Evolutionary conservation across 2,329 filamentous ascomycete genomes (phyloP).

Genomic region (Xylaria multiplex): DNA sequence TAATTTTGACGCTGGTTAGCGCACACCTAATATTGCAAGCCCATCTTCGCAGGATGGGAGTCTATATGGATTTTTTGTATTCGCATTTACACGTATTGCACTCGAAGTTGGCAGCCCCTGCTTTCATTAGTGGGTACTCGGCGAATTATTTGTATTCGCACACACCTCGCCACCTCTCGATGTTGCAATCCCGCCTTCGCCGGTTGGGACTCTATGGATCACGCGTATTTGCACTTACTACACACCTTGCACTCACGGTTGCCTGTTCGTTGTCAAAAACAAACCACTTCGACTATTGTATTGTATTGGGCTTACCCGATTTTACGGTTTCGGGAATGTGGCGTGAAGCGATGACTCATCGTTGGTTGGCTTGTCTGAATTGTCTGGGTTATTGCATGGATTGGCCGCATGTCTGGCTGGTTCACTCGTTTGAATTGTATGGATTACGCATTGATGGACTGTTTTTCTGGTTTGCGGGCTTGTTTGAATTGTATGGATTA

Average conservation of each 20-base stretch:
- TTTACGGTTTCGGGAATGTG: not conserved
- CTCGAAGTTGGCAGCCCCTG: constrained; percentile 19
- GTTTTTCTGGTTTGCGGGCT: too few species aligned
- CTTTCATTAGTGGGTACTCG: constrained; percentile 21
- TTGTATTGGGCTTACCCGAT: constrained; percentile 14
- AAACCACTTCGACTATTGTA: constrained; percentile 10
- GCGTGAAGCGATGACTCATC: not conserved
- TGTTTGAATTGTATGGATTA: not conserved
- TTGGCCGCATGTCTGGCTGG: too few species aligned
- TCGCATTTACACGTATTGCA: constrained; percentile 26
- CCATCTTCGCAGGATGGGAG: constrained; percentile 16
- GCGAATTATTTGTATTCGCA: constrained; percentile 20
- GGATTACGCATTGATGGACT: too few species aligned
- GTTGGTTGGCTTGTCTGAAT: not conserved
- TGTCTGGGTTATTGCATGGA: too few species aligned
- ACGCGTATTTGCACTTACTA: constrained; percentile 21
- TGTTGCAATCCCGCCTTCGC: constrained; percentile 29
- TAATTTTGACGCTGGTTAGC: constrained; percentile 13
- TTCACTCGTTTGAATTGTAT: too few species aligned
- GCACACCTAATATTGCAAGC: constrained; percentile 19
- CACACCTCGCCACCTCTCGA: constrained; percentile 12
- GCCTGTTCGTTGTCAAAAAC: constrained; percentile 6
- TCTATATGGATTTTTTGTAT: constrained; percentile 11
- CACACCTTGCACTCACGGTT: constrained; percentile 15
- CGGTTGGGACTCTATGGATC: constrained; percentile 19